phyloP scores from a whole-genome alignment of 495 filamentous ascomycete genomes.

The Cryomyces minteri region DNA sequence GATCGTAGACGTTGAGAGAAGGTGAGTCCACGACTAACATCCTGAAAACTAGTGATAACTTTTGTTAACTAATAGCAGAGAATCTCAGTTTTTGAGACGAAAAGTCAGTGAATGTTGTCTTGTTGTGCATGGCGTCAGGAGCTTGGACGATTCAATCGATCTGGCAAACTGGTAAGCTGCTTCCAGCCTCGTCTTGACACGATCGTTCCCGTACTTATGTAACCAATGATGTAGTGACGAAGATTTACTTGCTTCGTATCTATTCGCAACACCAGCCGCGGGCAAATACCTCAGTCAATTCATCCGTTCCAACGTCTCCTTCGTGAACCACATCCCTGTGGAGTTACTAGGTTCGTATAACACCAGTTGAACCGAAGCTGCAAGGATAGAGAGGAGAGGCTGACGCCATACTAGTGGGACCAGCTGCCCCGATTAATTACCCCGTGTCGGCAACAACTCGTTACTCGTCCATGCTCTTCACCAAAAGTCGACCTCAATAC shows the following conservation, averaged over 20 bases:
- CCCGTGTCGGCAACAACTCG: slow-evolving; percentile 15
- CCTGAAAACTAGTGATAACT: neutral
- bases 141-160: slow-evolving; percentile 30
- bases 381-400: too few species aligned
- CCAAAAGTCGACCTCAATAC: slow-evolving; percentile 23
- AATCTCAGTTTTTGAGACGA: neutral
- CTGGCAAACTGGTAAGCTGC: slow-evolving; percentile 11
- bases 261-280: slow-evolving; percentile 26
- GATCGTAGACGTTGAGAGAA: neutral
- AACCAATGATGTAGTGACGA: slow-evolving; percentile 6
- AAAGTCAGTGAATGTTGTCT: slow-evolving; percentile 21
- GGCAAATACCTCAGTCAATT: slow-evolving; percentile 36
- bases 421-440: slow-evolving; percentile 19
- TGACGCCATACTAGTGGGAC: slow-evolving; percentile 13
- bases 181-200: neutral
- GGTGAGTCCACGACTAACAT: neutral
- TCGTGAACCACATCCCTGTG: slow-evolving; percentile 31
- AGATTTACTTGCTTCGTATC: slow-evolving; percentile 27
- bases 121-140: slow-evolving; percentile 20
- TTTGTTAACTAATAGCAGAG: neutral
- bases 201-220: neutral
- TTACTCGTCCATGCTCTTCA: slow-evolving; percentile 23
- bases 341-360: slow-evolving; percentile 20
- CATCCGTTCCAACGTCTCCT: slow-evolving; percentile 26
- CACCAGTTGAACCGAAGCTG: neutral